Conservation (phyloP, 2,329 filamentous ascomycete genomes). For the Xenosphaeropsis pyriputrescens region DNA sequence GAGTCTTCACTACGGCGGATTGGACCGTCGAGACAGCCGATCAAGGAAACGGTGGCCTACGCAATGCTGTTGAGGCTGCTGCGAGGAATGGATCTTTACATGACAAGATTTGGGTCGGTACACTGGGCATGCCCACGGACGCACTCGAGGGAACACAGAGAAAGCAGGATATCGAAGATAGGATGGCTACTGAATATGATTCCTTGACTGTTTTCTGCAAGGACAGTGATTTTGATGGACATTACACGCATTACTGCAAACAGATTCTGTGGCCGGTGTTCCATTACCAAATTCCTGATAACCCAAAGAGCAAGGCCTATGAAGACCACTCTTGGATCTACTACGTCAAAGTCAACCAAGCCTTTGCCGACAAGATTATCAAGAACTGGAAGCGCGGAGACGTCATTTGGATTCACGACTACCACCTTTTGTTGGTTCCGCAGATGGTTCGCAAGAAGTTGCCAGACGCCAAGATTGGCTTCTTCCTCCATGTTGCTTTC, state of each 20-base stretch:
- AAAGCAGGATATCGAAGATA: slow-evolving; percentile 72
- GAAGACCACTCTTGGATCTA: slow-evolving; percentile 94
- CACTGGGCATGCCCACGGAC: slow-evolving; percentile 88
- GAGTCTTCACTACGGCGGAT: slow-evolving; percentile 59
- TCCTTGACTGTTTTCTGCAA: slow-evolving; percentile 74
- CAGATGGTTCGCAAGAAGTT: slow-evolving; percentile 80
- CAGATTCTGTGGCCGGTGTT: slow-evolving; percentile 96
- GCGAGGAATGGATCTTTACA: slow-evolving; percentile 51
- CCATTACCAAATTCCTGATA: slow-evolving; percentile 95
- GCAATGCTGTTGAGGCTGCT: slow-evolving; percentile 74
- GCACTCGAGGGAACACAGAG: slow-evolving; percentile 58
- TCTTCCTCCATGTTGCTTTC: slow-evolving; percentile 91
- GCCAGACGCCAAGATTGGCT: slow-evolving; percentile 87
- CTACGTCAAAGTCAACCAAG: slow-evolving; percentile 85
- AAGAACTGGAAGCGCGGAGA: slow-evolving; percentile 90
- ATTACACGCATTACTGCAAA: slow-evolving; percentile 95
- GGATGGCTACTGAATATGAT: slow-evolving; percentile 65
- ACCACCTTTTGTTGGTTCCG: slow-evolving; percentile 81
- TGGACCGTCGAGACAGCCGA: slow-evolving; percentile 78
- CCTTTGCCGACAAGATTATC: slow-evolving; percentile 80
- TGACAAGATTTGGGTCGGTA: slow-evolving; percentile 83
- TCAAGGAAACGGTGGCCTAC: slow-evolving; percentile 83
- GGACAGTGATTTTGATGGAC: slow-evolving; percentile 86
- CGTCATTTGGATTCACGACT: slow-evolving; percentile 90
- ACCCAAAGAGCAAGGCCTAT: slow-evolving; percentile 96